phyloP scores from a whole-genome alignment of 2,329 filamentous ascomycete genomes.

The Claviceps humidiphila region DNA sequence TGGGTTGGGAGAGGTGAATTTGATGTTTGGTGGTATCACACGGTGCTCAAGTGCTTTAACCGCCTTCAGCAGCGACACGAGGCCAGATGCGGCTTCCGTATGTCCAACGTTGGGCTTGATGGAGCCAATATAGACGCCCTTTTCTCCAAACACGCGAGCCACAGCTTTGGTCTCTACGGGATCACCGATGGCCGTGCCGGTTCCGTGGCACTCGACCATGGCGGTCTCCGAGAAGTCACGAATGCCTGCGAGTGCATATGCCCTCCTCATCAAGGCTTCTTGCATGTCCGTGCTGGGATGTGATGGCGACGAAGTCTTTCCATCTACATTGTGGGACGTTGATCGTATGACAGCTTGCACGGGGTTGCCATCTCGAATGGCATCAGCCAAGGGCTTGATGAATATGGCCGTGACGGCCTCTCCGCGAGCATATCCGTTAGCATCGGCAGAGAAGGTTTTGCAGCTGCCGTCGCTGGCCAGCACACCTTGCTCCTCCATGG shows the following conservation, averaged over 20 bases:
- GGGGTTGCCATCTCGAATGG: conserved; percentile 32
- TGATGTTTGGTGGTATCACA: conserved; percentile 26
- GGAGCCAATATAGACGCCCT: conserved; percentile 16
- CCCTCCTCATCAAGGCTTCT: conserved; percentile 17
- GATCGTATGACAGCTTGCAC: conserved; percentile 25
- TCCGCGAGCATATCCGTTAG: conserved; percentile 36
- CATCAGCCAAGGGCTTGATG: conserved; percentile 32
- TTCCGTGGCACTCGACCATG: conserved; percentile 27
- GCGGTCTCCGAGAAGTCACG: conserved; percentile 14
- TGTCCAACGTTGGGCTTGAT: conserved; percentile 31
- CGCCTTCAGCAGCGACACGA: conserved; percentile 29
- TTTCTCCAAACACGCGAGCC: conserved; percentile 14
- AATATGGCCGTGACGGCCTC: conserved; percentile 32
- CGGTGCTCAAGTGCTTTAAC: conserved; percentile 26
- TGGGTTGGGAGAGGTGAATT: conserved; percentile 20
- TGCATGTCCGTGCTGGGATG: conserved; percentile 24
- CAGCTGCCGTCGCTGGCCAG: conserved; percentile 20
- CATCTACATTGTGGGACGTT: conserved; percentile 28
- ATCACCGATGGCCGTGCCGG: conserved; percentile 25
- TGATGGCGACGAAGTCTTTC: conserved; percentile 26
- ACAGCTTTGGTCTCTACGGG: conserved; percentile 23
- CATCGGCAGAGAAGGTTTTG: conserved; percentile 27
- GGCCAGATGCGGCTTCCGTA: conserved; percentile 28
- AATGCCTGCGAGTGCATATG: conserved; percentile 17
- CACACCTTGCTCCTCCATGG: conserved; percentile 22